phyloP scores from a whole-genome alignment of 2,329 filamentous ascomycete genomes.

The Fusarium foetens region DNA sequence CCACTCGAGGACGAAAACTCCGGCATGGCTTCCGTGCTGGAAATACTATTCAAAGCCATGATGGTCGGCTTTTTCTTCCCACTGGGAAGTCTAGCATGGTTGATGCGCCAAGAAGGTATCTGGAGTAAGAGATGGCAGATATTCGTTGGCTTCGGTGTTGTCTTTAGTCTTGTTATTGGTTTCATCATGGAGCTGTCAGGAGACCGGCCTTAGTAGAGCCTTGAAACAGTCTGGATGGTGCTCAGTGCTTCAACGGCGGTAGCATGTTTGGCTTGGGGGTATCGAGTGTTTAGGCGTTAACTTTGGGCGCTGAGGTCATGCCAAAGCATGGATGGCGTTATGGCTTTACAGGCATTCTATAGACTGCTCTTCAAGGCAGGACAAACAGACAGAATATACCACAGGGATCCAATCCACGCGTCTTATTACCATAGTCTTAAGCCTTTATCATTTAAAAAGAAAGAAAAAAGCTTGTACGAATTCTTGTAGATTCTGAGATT shows the following conservation, averaged over 20 bases:
- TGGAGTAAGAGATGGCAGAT: constrained; percentile 87
- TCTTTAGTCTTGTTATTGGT: constrained; percentile 82
- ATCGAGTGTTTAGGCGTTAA: constrained; percentile 53
- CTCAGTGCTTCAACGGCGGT: not conserved
- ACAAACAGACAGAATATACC: not conserved
- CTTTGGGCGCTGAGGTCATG: not conserved
- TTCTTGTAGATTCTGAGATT: not conserved
- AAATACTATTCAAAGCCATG: constrained; percentile 88
- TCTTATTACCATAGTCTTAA: not conserved
- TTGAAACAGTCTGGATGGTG: not conserved
- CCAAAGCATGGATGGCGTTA: constrained; percentile 2
- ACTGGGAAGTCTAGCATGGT: constrained; percentile 84
- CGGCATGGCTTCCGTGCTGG: constrained; percentile 68
- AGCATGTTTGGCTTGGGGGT: constrained; percentile 48
- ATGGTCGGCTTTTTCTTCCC: constrained; percentile 96
- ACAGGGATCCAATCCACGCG: not conserved
- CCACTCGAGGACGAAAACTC: constrained; percentile 59
- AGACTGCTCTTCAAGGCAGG: not conserved
- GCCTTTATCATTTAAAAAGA: not conserved
- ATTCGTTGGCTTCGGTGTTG: constrained; percentile 85
- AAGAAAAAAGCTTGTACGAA: not conserved
- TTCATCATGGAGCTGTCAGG: constrained; percentile 64
- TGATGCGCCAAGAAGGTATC: constrained; percentile 86
- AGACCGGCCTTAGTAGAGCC: constrained; percentile 41
- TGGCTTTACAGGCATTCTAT: constrained; percentile 5